Base-by-base conservation (phyloP, 2,329 filamentous ascomycete genomes). In the Arthrobotrys entomopaga region DNA sequence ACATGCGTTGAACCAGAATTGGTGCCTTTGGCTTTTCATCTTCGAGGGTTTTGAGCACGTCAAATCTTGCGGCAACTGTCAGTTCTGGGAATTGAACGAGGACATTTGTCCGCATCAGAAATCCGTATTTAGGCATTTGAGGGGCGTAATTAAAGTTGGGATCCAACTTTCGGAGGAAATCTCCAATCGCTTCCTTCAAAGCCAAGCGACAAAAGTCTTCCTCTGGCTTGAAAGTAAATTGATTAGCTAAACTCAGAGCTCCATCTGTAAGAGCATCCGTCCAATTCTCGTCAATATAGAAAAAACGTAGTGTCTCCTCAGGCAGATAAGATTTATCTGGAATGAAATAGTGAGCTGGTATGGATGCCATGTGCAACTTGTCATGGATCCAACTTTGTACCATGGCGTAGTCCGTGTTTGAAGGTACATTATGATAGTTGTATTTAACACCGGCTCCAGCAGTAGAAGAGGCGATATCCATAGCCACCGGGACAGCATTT, bases 231-330 rank as follows among this genome's bases (percentile, higher is more conserved):
- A n/a, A n/a, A n/a, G n/a, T n/a, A n/a, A 40, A 13, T 7, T 43
- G 40, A 75, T 84, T 84, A 0, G 76, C 83, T 0, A 83, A 60
- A 10, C 79, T 81, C 0, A 85, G 77, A 0, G 81, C 84, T 0
- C 84, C 84, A 65, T 85, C 84, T 1, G 85, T 66, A 2, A 85
- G 58, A 5, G 80, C 80, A 50, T 83, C 81, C 0, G 82, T 74
- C 84, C 84, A 85, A 60, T 80, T 80, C 0, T 64, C 20, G 59
- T 86, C 84, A 11, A 85, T 82, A 43, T 80, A 66, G 78, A 85
- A 85, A 78, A 84, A 83, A 0, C 82, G 80, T 0, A 85, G 56
- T 8, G 65, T 80, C 70, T 85, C 84, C 3, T 40, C 48, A 0
- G 77, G 80, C 0, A 85, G 76, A 40, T 81, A 76, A 0, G 70